Evolutionary conservation across 2,329 filamentous ascomycete genomes (phyloP).

Genomic region (Tothia fuscella): DNA sequence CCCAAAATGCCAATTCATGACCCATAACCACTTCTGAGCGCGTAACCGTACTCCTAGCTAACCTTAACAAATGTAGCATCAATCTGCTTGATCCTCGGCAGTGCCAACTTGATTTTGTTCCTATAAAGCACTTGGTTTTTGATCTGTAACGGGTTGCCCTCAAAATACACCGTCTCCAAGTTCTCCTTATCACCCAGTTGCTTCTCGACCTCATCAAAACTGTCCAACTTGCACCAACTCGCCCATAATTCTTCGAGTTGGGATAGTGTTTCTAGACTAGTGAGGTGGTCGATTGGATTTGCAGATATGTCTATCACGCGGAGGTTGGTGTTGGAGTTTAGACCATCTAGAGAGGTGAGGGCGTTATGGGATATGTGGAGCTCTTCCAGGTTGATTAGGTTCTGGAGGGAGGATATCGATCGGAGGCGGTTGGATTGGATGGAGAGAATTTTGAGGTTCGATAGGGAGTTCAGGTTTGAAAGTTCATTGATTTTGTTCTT

Average conservation of each 20-base stretch:
- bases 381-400: constrained; percentile 69
- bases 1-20: too few species aligned
- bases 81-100: constrained; percentile 85
- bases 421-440: constrained; percentile 92
- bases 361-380: constrained; percentile 93
- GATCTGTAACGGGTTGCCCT: constrained; percentile 82
- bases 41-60: too few species aligned
- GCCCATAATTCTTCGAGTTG: constrained; percentile 89
- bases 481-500: constrained; percentile 94
- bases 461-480: constrained; percentile 56
- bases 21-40: too few species aligned
- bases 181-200: constrained; percentile 67
- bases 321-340: constrained; percentile 41
- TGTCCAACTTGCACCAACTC: constrained; percentile 69
- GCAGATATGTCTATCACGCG: constrained; percentile 79
- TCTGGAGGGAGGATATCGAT: constrained; percentile 61
- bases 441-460: constrained; percentile 74
- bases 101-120: constrained; percentile 79
- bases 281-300: constrained; percentile 67
- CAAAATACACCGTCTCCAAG: constrained; percentile 87
- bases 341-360: constrained; percentile 62
- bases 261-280: constrained; percentile 54
- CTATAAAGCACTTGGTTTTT: constrained; percentile 73
- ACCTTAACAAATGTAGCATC: constrained; percentile 51
- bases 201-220: constrained; percentile 72